A percentile compares a stretch with the other conserved stretches of the same genome.
Evolutionary conservation across 2,329 filamentous ascomycete genomes (phyloP).

Genomic region (Fusarium torreyae): DNA sequence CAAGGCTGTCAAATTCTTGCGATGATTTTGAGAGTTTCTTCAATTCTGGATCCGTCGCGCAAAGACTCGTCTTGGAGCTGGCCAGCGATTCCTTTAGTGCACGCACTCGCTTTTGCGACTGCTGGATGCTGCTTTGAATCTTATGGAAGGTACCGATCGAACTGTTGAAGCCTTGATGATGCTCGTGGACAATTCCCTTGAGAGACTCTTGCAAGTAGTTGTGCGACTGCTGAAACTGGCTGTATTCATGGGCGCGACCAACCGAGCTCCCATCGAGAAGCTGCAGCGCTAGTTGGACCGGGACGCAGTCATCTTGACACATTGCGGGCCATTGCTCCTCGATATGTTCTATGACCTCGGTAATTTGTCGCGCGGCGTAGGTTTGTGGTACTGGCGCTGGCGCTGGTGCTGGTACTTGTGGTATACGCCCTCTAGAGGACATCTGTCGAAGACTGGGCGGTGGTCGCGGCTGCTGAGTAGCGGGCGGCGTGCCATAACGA

Average conservation of each 20-base stretch:
- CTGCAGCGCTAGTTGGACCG: constrained; percentile 94
- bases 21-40: constrained; percentile 90
- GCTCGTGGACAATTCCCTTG: constrained; percentile 96
- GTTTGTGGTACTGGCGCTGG: constrained; percentile 55
- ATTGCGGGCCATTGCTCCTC: constrained; percentile 93
- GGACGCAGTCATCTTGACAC: constrained; percentile 89
- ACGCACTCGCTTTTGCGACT: constrained; percentile 88
- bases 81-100: constrained; percentile 86
- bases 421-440: constrained; percentile 56
- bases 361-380: constrained; percentile 70
- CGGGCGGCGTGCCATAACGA: constrained; percentile 58
- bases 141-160: constrained; percentile 99
- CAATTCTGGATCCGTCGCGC: constrained; percentile 89
- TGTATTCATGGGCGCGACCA: constrained; percentile 89
- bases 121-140: constrained; percentile 93
- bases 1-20: constrained; percentile 89
- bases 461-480: constrained; percentile 49
- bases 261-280: constrained; percentile 95
- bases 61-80: constrained; percentile 84
- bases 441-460: constrained; percentile 53
- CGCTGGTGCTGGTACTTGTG: constrained; percentile 26
- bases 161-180: constrained; percentile 99
- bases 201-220: constrained; percentile 91
- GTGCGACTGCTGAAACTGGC: constrained; percentile 86
- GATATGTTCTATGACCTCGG: constrained; percentile 83